Evolutionary conservation across 495 filamentous ascomycete genomes (phyloP).

Genomic region (Tuber aestivum): DNA sequence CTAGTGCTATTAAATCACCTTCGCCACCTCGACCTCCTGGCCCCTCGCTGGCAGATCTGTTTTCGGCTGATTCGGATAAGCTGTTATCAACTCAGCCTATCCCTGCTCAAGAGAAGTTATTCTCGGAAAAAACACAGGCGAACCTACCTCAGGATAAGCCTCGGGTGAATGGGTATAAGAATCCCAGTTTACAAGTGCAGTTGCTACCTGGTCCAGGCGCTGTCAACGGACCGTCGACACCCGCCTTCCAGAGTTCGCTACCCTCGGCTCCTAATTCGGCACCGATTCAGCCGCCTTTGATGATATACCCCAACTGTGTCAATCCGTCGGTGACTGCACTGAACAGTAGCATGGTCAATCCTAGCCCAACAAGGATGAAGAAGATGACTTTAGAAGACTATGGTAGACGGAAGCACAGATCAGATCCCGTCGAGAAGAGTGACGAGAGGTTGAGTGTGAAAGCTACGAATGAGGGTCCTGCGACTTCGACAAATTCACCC

Average conservation of each 20-base stretch:
- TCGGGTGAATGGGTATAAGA: constrained; percentile 26
- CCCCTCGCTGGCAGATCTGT: constrained; percentile 33
- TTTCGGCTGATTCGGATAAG: constrained; percentile 33
- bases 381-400: constrained; percentile 72
- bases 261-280: constrained; percentile 47
- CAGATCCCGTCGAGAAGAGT: constrained; percentile 15
- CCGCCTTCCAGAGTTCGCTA: constrained; percentile 36
- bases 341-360: constrained; percentile 48
- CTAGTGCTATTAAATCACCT: constrained; percentile 4
- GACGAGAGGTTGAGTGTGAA: constrained; percentile 23
- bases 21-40: constrained; percentile 7
- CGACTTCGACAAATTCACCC: neutral
- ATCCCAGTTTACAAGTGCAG: constrained; percentile 35
- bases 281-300: constrained; percentile 52
- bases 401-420: constrained; percentile 36
- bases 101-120: constrained; percentile 13
- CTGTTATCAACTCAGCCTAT: constrained; percentile 14
- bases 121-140: constrained; percentile 15
- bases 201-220: constrained; percentile 14
- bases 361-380: constrained; percentile 62
- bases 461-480: constrained; percentile 13
- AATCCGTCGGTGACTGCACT: constrained; percentile 47
- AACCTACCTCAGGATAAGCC: constrained; percentile 18
- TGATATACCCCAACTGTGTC: constrained; percentile 43
- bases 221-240: constrained; percentile 10